A percentile compares a stretch with the other conserved stretches of the same genome.
Evolutionary conservation across 805 yeast genomes (phyloP).

Genomic region (Candida hispaniensis): DNA sequence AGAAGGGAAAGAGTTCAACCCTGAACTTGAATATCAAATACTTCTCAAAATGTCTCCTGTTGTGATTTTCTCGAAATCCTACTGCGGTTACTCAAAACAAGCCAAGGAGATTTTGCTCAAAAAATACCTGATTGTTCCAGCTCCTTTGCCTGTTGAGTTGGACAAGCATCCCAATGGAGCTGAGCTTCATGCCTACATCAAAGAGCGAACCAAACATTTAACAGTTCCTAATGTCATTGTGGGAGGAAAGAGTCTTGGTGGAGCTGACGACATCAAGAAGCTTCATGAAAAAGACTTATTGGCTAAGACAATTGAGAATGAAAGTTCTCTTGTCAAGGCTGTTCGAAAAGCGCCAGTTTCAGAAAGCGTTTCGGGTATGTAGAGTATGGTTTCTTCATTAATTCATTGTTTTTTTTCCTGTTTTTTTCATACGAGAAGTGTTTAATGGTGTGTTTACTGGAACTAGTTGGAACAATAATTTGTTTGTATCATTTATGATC

Average conservation of each 20-base stretch:
- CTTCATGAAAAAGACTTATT: slow-evolving; percentile 51
- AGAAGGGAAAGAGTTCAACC: slow-evolving; percentile 33
- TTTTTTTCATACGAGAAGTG: no score
- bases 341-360: no score
- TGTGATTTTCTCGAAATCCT: slow-evolving; percentile 42
- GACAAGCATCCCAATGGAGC: slow-evolving; percentile 70
- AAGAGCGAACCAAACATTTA: slow-evolving; percentile 55
- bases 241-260: slow-evolving; percentile 71
- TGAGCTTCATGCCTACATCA: slow-evolving; percentile 64
- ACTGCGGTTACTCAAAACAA: slow-evolving; percentile 57
- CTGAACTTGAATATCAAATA: slow-evolving; percentile 43
- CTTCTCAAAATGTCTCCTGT: slow-evolving; percentile 36
- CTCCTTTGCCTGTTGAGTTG: slow-evolving; percentile 64
- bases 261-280: slow-evolving; percentile 66
- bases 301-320: slow-evolving; percentile 36
- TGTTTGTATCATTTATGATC: neutral
- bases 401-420: neutral
- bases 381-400: slow-evolving; percentile 1
- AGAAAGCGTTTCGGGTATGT: slow-evolving; percentile 1
- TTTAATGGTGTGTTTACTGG: no score
- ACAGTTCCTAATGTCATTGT: slow-evolving; percentile 89
- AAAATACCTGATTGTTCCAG: slow-evolving; percentile 61
- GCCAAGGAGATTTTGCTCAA: slow-evolving; percentile 56
- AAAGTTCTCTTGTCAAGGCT: slow-evolving; percentile 3
- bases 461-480: neutral